Percentiles rank a stretch among this genome's conserved stretches.
Conservation (phyloP, 2,329 filamentous ascomycete genomes). For the Harringtonia lauricola region DNA sequence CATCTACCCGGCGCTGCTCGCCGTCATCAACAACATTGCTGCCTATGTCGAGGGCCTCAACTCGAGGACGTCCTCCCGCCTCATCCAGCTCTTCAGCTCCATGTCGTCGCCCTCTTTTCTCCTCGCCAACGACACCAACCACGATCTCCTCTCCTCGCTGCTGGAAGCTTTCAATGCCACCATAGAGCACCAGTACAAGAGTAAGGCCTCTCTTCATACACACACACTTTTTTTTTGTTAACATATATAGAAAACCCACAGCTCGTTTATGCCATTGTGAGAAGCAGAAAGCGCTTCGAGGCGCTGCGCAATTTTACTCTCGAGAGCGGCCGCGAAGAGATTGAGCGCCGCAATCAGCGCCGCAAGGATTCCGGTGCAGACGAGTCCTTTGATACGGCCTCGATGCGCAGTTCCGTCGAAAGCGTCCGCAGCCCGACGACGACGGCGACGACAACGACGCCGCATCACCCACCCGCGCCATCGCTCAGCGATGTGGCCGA, state of each 20-base stretch:
- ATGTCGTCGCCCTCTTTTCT: conserved; percentile 93
- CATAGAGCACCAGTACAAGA: conserved; percentile 75
- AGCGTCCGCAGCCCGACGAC: conserved; percentile 53
- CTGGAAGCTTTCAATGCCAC: conserved; percentile 85
- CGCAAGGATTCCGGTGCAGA: conserved; percentile 52
- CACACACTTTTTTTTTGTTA: neutral
- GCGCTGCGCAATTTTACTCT: conserved; percentile 78
- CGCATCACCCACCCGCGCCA: conserved; percentile 28
- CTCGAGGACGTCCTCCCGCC: conserved; percentile 62
- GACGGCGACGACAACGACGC: conserved; percentile 11
- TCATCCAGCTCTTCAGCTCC: conserved; percentile 78
- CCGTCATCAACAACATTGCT: conserved; percentile 87
- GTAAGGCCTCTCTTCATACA: conserved; percentile 37
- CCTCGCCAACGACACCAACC: conserved; percentile 84
- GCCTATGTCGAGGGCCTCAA: conserved; percentile 73
- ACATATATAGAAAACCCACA: conserved; percentile 57
- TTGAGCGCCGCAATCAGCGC: conserved; percentile 65
- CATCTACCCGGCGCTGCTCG: conserved; percentile 83
- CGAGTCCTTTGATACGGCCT: conserved; percentile 31
- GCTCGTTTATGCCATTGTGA: conserved; percentile 68
- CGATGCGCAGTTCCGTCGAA: conserved; percentile 53
- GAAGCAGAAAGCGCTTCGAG: conserved; percentile 74
- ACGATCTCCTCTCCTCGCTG: conserved; percentile 66
- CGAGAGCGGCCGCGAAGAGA: conserved; percentile 83
- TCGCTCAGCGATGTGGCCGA: conserved; percentile 65